Base-by-base conservation (phyloP, 169 alveolate species). In the Toxoplasma gondii region DNA sequence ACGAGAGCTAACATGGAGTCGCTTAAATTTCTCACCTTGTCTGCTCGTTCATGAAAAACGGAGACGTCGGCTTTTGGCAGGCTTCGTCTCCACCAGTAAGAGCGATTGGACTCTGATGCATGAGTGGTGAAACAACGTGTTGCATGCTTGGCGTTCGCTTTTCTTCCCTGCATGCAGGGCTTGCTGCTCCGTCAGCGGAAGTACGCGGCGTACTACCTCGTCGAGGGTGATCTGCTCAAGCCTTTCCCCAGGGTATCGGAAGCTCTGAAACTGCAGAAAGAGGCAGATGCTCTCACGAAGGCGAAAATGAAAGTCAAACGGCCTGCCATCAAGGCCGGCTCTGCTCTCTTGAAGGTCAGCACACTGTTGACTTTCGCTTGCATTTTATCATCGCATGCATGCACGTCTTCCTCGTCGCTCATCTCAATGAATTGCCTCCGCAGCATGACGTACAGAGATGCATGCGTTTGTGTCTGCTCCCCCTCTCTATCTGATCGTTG, bases 181-280 rank as follows among this genome's bases (percentile, higher is more conserved):
- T 82, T 94, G 53, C 90, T 94, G 43, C 53, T 94, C 29, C 92
- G 96, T 36, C 93, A 90, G 87, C 88, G 53, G 74, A 94, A 94
- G 93, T 94, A 90, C 58, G 94, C 96, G 29, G 93, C 86, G 78
- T 94, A 88, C 74, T 94, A 91, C 34, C 74, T 88, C 84, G 93
- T 88, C 16, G 94, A 94, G 87, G 96, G 96, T 29, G 69, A 94
- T 16, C 70, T 94, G 31, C 27, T 80, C 38, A 88, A 49, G 0
- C 82, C 86, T 17, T 43, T 94, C 49, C 96, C 88, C 27, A 38
- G 78, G 31, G 80, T 91, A 16, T 70, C 93, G 39, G 95, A 78
- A 16, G 34, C 82, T n/a, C 88, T 93, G 88, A 39, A 67, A 81
- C 92, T 81, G 41, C 91, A 58, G 44, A 74, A 81, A 39, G 88